Evolutionary conservation across 495 filamentous ascomycete species (phyloP).

Genomic region (Viridothelium virens): DNA sequence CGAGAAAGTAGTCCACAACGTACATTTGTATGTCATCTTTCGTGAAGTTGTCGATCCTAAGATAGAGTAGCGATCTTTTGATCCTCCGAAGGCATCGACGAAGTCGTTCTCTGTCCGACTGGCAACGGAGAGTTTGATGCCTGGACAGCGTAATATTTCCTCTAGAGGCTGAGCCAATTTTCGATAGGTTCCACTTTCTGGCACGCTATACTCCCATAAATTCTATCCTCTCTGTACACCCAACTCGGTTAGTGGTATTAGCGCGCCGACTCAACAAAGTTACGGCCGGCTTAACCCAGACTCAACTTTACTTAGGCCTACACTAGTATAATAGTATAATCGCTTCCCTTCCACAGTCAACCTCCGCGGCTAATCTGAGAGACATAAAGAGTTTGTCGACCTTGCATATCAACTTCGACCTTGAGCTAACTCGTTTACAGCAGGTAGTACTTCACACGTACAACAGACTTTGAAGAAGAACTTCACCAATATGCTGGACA

Average conservation of each 20-base stretch:
- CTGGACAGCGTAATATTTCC: neutral
- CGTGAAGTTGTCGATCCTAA: conserved; percentile 1
- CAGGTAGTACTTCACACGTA: no score
- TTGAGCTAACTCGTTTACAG: no score
- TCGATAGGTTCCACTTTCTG: conserved; percentile 8
- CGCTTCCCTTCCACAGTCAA: no score
- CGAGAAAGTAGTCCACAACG: neutral
- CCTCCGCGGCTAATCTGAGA: no score
- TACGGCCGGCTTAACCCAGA: neutral
- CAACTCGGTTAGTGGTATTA: neutral
- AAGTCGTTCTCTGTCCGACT: conserved; percentile 22
- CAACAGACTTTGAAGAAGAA: neutral
- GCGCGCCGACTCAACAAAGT: neutral
- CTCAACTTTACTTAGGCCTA: neutral
- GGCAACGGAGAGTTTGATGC: conserved; percentile 21
- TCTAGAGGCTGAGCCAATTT: neutral
- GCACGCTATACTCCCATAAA: neutral
- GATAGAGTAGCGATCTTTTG: no score
- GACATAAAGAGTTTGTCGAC: no score
- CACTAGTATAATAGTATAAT: no score
- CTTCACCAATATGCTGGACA: conserved; percentile 20
- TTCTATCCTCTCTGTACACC: conserved; percentile 4
- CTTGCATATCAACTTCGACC: no score
- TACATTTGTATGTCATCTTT: conserved; percentile 10
- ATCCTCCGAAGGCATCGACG: neutral